These are phyloP conservation scores for Geum urbanum DNA, from an alignment of 306 rosid genomes.

Conservation along the genomic window DNA sequence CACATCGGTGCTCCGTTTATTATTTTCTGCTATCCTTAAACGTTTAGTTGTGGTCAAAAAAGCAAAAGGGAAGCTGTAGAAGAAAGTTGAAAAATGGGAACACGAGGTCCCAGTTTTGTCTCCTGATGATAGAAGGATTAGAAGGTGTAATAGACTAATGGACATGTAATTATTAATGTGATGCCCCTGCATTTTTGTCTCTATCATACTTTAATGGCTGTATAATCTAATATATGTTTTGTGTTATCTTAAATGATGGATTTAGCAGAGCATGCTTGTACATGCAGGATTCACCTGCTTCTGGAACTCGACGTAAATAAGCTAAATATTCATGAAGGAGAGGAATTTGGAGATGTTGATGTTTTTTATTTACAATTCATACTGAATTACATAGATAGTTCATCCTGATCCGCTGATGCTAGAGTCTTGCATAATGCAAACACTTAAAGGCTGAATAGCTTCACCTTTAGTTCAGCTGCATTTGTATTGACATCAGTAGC, in stretches of 20 bases:
- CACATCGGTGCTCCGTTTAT: constrained; percentile 24
- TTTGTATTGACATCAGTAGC: neutral
- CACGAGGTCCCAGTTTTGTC: constrained; percentile 29
- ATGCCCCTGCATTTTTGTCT: constrained; percentile 8
- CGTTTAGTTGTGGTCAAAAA: constrained; percentile 25
- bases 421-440: neutral
- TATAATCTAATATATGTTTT: too few relatives aligned
- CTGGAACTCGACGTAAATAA: neutral
- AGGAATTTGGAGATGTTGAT: neutral
- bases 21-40: constrained; percentile 17
- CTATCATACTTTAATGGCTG: constrained; percentile 10
- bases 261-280: constrained; percentile 1
- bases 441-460: neutral
- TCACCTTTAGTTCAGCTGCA: neutral
- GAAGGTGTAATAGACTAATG: constrained; percentile 24
- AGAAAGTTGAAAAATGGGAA: constrained; percentile 29
- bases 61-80: constrained; percentile 11
- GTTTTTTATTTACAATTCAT: neutral
- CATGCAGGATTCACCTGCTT: neutral
- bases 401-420: neutral
- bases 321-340: neutral
- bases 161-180: constrained; percentile 25
- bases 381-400: neutral
- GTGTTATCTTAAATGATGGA: too few relatives aligned
- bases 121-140: constrained; percentile 21